phyloP scores from a whole-genome alignment of 139 green algal species.

The Haematococcus lacustris region DNA sequence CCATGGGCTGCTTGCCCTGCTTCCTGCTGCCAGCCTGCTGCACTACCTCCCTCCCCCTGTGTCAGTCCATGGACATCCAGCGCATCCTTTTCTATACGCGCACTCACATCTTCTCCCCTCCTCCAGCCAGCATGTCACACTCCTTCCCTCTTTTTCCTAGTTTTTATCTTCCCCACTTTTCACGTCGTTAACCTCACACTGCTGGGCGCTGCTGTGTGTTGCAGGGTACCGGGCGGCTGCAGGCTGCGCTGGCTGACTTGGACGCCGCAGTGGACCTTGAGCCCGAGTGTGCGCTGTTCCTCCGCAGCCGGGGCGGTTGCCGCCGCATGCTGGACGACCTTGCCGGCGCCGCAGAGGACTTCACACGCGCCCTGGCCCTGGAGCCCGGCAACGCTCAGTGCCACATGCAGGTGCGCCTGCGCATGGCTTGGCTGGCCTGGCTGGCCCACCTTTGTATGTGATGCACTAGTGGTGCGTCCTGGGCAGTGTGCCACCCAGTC shows the following conservation, averaged over 20 bases:
- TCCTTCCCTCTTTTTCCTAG: not conserved
- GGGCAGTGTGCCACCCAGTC: too few species aligned
- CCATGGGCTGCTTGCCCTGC: not conserved
- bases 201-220: too few species aligned
- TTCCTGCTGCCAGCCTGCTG: not conserved
- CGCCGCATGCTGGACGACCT: not conserved
- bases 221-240: conserved; percentile 30
- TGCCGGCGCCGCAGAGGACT: conserved; percentile 19
- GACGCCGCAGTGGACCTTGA: conserved; percentile 35
- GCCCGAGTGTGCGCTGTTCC: conserved; percentile 22
- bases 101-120: not conserved
- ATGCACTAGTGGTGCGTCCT: too few species aligned
- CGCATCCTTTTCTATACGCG: too few species aligned
- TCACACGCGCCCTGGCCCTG: conserved; percentile 23
- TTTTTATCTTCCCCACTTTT: not conserved
- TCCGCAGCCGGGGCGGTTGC: conserved; percentile 1
- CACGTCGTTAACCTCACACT: not conserved
- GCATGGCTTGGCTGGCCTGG: too few species aligned
- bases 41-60: not conserved
- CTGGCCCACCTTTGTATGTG: too few species aligned
- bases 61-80: not conserved
- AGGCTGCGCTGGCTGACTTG: conserved; percentile 53
- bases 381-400: conserved; percentile 12
- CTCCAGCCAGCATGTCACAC: not conserved
- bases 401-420: conserved; percentile 9